Percentiles rank a stretch among this genome's conserved stretches.
phyloP scores from a whole-genome alignment of 805 yeast genomes.

The Clavispora asparagi region DNA sequence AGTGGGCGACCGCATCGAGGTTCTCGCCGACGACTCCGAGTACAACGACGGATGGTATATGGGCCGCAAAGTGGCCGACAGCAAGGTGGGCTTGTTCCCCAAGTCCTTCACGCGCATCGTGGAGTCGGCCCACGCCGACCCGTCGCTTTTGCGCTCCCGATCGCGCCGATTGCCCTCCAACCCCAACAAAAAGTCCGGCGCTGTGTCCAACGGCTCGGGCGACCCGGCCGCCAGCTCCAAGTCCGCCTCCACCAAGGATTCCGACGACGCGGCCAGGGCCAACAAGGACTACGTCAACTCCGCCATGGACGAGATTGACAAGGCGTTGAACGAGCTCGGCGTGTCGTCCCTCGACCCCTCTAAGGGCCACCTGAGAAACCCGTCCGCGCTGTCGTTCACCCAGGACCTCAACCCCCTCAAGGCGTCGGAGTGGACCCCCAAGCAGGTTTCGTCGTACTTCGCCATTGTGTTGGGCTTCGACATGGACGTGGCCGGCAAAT shows the following conservation, averaged over 20 bases:
- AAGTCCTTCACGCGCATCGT: constrained; percentile 70
- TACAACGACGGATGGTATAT: constrained; percentile 97
- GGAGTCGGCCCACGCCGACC: constrained; percentile 3
- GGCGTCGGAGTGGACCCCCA: constrained; percentile 73
- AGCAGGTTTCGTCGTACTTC: constrained; percentile 78
- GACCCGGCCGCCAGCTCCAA: background rate
- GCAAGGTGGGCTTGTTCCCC: constrained; percentile 84
- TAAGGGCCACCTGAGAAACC: constrained; percentile 4
- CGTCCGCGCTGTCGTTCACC: constrained; percentile 12
- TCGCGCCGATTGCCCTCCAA: constrained; percentile 42
- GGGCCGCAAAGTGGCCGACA: constrained; percentile 71
- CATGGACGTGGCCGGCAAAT: constrained; percentile 65
- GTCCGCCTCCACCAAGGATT: constrained; percentile 3
- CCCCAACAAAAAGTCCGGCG: background rate
- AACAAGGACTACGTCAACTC: constrained; percentile 3
- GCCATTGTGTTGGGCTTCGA: constrained; percentile 67
- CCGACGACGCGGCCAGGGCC: background rate
- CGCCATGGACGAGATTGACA: constrained; percentile 69
- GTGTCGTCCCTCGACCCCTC: constrained; percentile 13
- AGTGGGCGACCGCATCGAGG: constrained; percentile 82
- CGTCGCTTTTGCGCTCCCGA: constrained; percentile 43
- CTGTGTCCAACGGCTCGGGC: background rate
- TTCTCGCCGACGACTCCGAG: constrained; percentile 87
- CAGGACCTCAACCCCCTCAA: constrained; percentile 40
- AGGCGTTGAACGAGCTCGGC: constrained; percentile 61